phyloP scores from a whole-genome alignment of 2,329 filamentous ascomycete genomes.

The Trichoderma simmonsii region DNA sequence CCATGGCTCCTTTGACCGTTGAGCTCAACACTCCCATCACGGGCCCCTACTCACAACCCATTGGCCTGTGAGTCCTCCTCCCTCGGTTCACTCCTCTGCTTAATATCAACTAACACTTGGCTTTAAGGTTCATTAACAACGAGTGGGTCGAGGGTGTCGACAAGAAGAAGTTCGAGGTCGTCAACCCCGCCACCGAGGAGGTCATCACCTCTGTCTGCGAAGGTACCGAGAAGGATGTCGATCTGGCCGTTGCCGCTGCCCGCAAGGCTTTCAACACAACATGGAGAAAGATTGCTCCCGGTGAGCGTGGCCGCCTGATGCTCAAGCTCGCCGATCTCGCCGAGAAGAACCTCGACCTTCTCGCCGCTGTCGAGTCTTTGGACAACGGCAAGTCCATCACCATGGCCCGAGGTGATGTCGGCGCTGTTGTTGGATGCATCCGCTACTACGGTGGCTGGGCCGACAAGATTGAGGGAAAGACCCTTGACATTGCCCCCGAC shows the following conservation, averaged over 20 bases:
- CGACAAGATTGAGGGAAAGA: conserved; percentile 88
- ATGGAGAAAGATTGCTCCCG: conserved; percentile 67
- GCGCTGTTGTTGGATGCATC: conserved; percentile 64
- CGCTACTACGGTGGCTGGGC: conserved; percentile 79
- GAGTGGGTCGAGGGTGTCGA: conserved; percentile 78
- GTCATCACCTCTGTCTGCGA: conserved; percentile 80
- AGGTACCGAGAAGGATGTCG: conserved; percentile 82
- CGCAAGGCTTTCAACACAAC: conserved; percentile 77
- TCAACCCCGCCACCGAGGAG: conserved; percentile 84
- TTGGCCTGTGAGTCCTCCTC: conserved; percentile 53
- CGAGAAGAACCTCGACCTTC: conserved; percentile 72
- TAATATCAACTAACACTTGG: not conserved
- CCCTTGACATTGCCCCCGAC: conserved; percentile 72
- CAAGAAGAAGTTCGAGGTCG: conserved; percentile 87
- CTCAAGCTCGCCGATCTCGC: conserved; percentile 75
- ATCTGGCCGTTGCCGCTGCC: conserved; percentile 77
- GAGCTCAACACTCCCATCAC: conserved; percentile 67
- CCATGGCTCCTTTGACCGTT: conserved; percentile 47
- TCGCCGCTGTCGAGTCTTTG: conserved; percentile 80
- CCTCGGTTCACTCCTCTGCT: not conserved
- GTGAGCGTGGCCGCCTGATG: conserved; percentile 66
- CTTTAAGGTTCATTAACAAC: conserved; percentile 75
- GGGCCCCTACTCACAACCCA: conserved; percentile 58
- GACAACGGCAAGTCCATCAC: conserved; percentile 83
- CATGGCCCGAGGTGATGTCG: conserved; percentile 74